A percentile compares a stretch with the other conserved stretches of the same genome.
Conservation (phyloP, 768 basidiomycete genomes). For the Leccinum fibrillosum region DNA sequence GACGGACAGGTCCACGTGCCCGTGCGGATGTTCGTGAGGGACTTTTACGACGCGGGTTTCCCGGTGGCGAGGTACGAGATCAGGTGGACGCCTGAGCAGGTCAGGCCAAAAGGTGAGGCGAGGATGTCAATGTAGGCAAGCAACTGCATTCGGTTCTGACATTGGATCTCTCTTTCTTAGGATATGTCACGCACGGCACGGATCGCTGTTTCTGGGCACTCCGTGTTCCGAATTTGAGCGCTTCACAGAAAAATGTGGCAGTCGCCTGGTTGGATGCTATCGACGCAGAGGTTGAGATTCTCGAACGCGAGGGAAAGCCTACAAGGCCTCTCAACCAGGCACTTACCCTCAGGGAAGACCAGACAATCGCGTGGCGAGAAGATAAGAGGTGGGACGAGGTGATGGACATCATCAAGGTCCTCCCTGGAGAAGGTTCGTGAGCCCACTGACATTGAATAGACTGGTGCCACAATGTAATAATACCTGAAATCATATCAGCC, state of each 20-base stretch:
- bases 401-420: slow-evolving; percentile 36
- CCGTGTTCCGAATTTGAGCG: slow-evolving; percentile 45
- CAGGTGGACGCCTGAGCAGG: slow-evolving; percentile 63
- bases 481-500: not conserved
- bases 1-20: slow-evolving; percentile 68
- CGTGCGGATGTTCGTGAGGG: slow-evolving; percentile 56
- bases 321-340: slow-evolving; percentile 37
- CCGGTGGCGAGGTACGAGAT: slow-evolving; percentile 69
- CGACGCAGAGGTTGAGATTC: slow-evolving; percentile 38
- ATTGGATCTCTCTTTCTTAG: slow-evolving; percentile 30
- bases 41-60: slow-evolving; percentile 52
- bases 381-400: slow-evolving; percentile 54
- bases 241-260: slow-evolving; percentile 46
- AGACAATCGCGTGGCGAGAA: slow-evolving; percentile 49
- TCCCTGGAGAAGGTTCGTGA: slow-evolving; percentile 25
- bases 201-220: slow-evolving; percentile 66
- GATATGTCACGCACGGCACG: slow-evolving; percentile 67
- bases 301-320: slow-evolving; percentile 36
- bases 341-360: slow-evolving; percentile 51
- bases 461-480: not conserved
- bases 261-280: slow-evolving; percentile 55
- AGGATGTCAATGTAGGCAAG: not conserved
- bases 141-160: not conserved
- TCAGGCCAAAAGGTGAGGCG: slow-evolving; percentile 47
- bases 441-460: not conserved